Evolutionary conservation across 129 eudicot species (phyloP).

Genomic region (Artemisia argyi): DNA sequence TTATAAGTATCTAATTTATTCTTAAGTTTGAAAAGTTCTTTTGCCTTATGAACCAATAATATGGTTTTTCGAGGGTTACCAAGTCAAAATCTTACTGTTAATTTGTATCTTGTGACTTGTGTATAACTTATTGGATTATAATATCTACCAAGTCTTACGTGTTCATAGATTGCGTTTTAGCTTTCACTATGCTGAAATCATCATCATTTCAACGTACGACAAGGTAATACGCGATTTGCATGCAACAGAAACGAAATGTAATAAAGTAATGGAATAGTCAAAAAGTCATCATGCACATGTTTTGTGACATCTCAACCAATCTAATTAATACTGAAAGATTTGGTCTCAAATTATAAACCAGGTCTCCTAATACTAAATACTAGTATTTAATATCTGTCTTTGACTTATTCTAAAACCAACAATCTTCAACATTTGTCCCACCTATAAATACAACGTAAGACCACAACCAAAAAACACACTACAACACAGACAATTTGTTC

Average conservation of each 20-base stretch:
- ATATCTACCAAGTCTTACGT: no score
- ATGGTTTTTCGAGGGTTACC: background rate
- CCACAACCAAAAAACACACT: background rate
- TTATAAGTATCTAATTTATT: no score
- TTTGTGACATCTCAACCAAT: no score
- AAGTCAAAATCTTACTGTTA: background rate
- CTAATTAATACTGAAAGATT: background rate
- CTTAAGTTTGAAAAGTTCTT: background rate
- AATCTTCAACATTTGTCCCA: background rate
- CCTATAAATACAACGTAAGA: slow-evolving; percentile 12
- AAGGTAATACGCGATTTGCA: no score
- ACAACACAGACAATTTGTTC: slow-evolving; percentile 1
- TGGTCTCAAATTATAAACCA: background rate
- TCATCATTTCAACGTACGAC: no score
- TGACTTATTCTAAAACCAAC: slow-evolving; percentile 17
- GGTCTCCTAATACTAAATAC: background rate
- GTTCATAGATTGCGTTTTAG: no score
- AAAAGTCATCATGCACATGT: no score
- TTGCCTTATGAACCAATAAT: background rate
- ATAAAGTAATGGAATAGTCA: no score
- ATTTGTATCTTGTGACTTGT: background rate
- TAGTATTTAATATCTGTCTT: slow-evolving; percentile 2
- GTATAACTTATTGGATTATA: background rate
- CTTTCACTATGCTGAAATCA: no score
- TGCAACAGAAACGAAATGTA: no score